A percentile compares a stretch with the other conserved stretches of the same genome.
Evolutionary conservation across 2,329 filamentous ascomycete species (phyloP).

Genomic region (Neonectria sp.): DNA sequence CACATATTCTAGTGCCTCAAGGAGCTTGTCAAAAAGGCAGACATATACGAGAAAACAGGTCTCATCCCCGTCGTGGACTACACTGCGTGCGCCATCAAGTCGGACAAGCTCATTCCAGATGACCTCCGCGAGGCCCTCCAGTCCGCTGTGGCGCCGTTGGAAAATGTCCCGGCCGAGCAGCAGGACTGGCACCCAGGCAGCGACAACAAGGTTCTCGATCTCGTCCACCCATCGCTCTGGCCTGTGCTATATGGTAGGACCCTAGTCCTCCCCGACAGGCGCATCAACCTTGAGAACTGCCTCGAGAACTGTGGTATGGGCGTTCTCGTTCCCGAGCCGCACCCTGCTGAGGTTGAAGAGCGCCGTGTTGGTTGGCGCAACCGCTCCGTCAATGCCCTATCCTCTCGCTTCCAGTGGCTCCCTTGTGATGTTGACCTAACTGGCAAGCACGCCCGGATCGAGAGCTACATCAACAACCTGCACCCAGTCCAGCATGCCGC

Average conservation of each 20-base stretch:
- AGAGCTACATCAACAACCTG: conserved; percentile 69
- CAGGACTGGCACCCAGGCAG: conserved; percentile 76
- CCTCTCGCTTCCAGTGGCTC: conserved; percentile 60
- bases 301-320: conserved; percentile 53
- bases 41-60: conserved; percentile 51
- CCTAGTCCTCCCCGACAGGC: conserved; percentile 48
- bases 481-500: conserved; percentile 58
- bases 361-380: conserved; percentile 11
- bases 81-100: conserved; percentile 52
- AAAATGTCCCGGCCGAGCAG: conserved; percentile 63
- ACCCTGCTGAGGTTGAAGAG: conserved; percentile 23
- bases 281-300: conserved; percentile 55
- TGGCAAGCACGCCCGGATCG: conserved; percentile 56
- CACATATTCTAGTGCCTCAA: conserved; percentile 46
- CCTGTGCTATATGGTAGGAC: conserved; percentile 70
- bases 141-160: conserved; percentile 61
- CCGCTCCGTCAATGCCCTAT: conserved; percentile 14
- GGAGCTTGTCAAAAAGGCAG: conserved; percentile 53
- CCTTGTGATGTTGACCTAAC: conserved; percentile 64
- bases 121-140: conserved; percentile 56
- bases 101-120: conserved; percentile 49
- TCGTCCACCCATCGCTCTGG: conserved; percentile 76
- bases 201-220: conserved; percentile 69
- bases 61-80: conserved; percentile 54
- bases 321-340: background rate